A percentile compares a stretch with the other conserved stretches of the same genome.
phyloP scores from a whole-genome alignment of 495 filamentous ascomycete genomes.

The Astrothelium macrocarpum region DNA sequence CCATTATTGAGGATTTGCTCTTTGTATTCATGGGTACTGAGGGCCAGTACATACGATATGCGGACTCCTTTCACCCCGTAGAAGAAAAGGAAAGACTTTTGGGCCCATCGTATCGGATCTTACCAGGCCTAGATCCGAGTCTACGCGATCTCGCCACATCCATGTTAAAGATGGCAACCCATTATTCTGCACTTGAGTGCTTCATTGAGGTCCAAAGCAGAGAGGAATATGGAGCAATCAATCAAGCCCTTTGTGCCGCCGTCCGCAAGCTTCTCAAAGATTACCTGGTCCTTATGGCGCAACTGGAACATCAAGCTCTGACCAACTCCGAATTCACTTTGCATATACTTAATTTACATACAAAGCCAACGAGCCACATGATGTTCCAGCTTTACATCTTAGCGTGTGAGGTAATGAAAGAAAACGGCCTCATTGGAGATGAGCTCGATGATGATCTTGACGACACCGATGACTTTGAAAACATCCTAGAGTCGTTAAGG shows the following conservation, averaged over 20 bases:
- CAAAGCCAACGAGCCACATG: slow-evolving; percentile 79
- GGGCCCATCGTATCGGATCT: slow-evolving; percentile 70
- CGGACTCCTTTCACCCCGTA: slow-evolving; percentile 66
- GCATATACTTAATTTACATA: slow-evolving; percentile 85
- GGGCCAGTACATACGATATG: slow-evolving; percentile 88
- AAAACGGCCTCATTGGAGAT: slow-evolving; percentile 79
- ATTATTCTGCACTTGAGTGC: slow-evolving; percentile 80
- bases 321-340: slow-evolving; percentile 81
- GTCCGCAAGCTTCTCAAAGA: slow-evolving; percentile 87
- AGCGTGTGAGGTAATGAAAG: slow-evolving; percentile 75
- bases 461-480: slow-evolving; percentile 74
- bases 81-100: slow-evolving; percentile 76
- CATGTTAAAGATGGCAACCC: slow-evolving; percentile 91
- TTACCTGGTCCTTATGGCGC: slow-evolving; percentile 83
- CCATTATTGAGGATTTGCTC: slow-evolving; percentile 78
- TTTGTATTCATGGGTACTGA: slow-evolving; percentile 99
- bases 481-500: slow-evolving; percentile 70
- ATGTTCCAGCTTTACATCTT: slow-evolving; percentile 78
- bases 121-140: slow-evolving; percentile 80
- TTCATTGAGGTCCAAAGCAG: slow-evolving; percentile 91
- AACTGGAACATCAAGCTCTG: slow-evolving; percentile 83
- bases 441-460: slow-evolving; percentile 76
- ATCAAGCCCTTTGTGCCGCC: slow-evolving; percentile 87
- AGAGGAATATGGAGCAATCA: slow-evolving; percentile 91
- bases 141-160: slow-evolving; percentile 75